Evolutionary conservation across 1,284 basidiomycete genomes (phyloP), one percentile per base, ranked within the genome.

Genomic region (Pholiota adiposa): DNA sequence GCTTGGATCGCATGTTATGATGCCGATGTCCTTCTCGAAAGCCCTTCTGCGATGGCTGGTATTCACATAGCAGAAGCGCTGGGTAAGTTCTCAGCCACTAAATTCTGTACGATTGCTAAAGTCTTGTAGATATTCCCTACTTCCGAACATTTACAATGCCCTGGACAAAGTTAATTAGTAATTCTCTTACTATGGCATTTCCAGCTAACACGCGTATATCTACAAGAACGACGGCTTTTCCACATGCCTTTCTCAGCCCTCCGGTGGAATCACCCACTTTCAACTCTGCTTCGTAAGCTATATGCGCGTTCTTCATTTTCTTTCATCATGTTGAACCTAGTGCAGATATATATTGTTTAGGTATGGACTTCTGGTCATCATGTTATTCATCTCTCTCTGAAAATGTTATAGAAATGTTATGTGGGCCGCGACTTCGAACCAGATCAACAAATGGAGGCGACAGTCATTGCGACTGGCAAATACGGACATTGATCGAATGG

Each of bases 1-100:
- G 77, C 89, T 0, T 93, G 89, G 89, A 75, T 82, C 14, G 87
- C 86, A 3, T 92, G 90, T 64, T 79, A 87, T 63, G 87, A 85
- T 59, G 88, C 89, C 1, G 90, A 93, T 65, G 84, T 93, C 4
- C 76, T 93, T 21, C 82, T 93, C 57, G 87, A 90, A 69, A 84
- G 82, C 57, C 92, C 92, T 0, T 89, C 86, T 4, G 87, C 90
- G 2, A 92, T 93, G 83, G 88, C 89, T 0, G 92, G 92, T 18
- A 86, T 91, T 8, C 92, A 94, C 68, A 89, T 94, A 59, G 90
- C 92, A 2, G 92, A 94, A 73, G 88, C 86, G 0, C 77, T 93
- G n/a, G 79, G 83, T 83, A 60, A 58, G 77, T 72, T 23, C n/a
- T 73, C 11, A 5, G 2, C 23, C 14, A 33, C 12, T 21, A 27